Evolutionary conservation across 2,329 filamentous ascomycete species (phyloP).

Genomic region (Colletotrichum sp.): DNA sequence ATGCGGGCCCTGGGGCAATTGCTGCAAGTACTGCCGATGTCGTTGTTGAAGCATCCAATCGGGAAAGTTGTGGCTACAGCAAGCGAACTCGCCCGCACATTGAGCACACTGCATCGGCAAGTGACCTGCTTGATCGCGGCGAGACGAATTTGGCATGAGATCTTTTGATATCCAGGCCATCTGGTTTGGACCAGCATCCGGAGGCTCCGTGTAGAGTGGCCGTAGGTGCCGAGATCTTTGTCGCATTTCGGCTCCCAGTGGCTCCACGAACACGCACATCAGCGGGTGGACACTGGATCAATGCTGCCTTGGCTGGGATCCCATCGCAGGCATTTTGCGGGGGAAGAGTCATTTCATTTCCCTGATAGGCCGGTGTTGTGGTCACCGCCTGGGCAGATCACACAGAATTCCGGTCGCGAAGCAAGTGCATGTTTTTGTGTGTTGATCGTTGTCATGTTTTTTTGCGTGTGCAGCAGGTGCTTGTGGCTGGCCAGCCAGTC

Average conservation of each 20-base stretch:
- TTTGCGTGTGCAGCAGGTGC: background rate
- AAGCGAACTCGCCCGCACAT: background rate
- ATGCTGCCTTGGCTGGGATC: constrained; percentile 13
- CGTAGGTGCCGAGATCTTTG: constrained; percentile 11
- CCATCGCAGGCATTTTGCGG: constrained; percentile 17
- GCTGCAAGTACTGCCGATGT: background rate
- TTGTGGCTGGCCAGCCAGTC: background rate
- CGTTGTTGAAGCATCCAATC: background rate
- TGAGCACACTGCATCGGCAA: background rate
- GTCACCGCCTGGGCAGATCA: constrained; percentile 11
- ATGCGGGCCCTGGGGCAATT: background rate
- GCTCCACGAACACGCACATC: constrained; percentile 18
- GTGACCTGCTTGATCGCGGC: background rate
- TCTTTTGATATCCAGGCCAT: background rate
- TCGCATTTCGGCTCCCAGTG: constrained; percentile 3
- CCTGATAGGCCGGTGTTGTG: constrained; percentile 6
- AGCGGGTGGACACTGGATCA: constrained; percentile 16
- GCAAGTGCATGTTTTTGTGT: background rate
- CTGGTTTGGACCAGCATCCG: background rate
- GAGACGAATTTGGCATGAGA: background rate
- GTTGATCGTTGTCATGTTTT: background rate
- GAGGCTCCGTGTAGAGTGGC: background rate
- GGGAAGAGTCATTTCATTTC: constrained; percentile 16
- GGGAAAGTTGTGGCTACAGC: background rate
- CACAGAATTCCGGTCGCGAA: background rate